A percentile compares a stretch with the other conserved stretches of the same genome.
Evolutionary conservation across 345 rosid species (phyloP).

Genomic region (Eucalyptus pauciflora): DNA sequence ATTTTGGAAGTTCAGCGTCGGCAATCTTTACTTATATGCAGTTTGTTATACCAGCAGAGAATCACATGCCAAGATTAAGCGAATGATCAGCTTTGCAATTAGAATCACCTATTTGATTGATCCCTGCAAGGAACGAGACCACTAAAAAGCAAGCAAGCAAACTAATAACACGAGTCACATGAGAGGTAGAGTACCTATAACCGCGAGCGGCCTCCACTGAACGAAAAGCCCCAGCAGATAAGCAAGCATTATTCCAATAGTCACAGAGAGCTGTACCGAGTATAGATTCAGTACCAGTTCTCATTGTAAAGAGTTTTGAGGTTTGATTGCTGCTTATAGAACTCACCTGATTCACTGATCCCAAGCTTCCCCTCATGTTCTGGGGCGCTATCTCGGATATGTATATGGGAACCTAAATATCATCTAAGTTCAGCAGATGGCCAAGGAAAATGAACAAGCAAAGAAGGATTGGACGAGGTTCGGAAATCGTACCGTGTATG

Average conservation of each 20-base stretch:
- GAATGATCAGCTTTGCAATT: neutral
- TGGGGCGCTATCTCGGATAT: constrained; percentile 45
- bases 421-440: neutral
- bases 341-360: constrained; percentile 35
- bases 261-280: constrained; percentile 65
- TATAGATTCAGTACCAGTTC: neutral
- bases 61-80: neutral
- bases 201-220: constrained; percentile 89
- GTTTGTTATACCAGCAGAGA: neutral
- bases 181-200: constrained; percentile 51
- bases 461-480: neutral
- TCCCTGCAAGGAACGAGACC: neutral
- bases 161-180: neutral
- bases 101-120: neutral
- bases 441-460: neutral
- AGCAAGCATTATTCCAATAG: constrained; percentile 94
- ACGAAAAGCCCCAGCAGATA: constrained; percentile 77
- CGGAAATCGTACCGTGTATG: constrained; percentile 57
- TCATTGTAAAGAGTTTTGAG: neutral
- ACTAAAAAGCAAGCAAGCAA: neutral
- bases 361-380: constrained; percentile 35
- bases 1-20: neutral
- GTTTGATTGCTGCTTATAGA: neutral
- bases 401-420: constrained; percentile 15
- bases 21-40: neutral